Base-by-base conservation (phyloP, 768 basidiomycete species). In the Myochromella boudieri region DNA sequence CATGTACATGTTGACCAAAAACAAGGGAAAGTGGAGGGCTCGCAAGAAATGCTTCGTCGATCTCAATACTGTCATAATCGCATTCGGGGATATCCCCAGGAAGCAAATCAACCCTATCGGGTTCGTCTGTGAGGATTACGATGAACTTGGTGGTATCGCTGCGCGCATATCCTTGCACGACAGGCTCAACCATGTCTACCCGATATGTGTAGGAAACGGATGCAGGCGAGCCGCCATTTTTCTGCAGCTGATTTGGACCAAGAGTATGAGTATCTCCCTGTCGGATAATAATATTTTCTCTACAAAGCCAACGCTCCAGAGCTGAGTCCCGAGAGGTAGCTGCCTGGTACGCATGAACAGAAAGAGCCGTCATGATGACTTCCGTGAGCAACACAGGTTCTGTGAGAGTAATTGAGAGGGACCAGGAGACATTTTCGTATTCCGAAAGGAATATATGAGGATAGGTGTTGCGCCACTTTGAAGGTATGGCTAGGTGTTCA, bases 11-110 rank as follows among this genome's bases (percentile, higher is more conserved):
- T 54, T 32, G 43, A 47, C 37, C 54, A 55, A 49, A 48, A 44
- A 55, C 60, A 42, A 54, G 55, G 33, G 64, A 54, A 12, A 77
- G 51, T 12, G 80, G 56, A 25, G 81, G 71, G 49, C 69, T 76
- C 6, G 80, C 83, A 18, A 91, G 72, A 62, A 91, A 91, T 14
- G 66, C 75, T 57, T 90, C 84, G 55, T 78, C 78, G 43, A 91
- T 91, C 63, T 90, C 88, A 37, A 89, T 61, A 14, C 53, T 59
- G 25, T 83, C 81, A 25, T 66, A 63, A 34, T 52, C 57, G 18
- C 53, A 37, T 29, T 60, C 60, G 14, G 39, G 6, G 31, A 51
- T 38, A 14, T 37, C 46, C 26, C 52, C 56, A 12, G 58, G 56
- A 17, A 65, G 54, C 1, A 49, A 25, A 42, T 48, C 8, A 33